Evolutionary conservation across 164 flowering plant species (phyloP).

Genomic region (grape (Vitis vinifera)): ASM3070453v1 NC_081805.1:7997501-7998000

Average conservation of each 20-base stretch:
- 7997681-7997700: conserved; percentile 56
- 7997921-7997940: neutral
- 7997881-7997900: neutral
- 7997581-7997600: no score
- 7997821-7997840: neutral
- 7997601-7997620: no score
- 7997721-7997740: conserved; percentile 88
- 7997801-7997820: neutral
- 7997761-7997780: neutral
- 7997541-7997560: no score
- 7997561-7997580: no score
- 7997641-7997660: neutral
- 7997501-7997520: no score
- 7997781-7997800: neutral
- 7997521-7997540: no score
- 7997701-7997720: conserved; percentile 80
- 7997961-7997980: neutral
- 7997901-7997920: no score
- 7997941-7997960: neutral
- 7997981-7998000: neutral
- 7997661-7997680: conserved; percentile 50
- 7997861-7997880: neutral
- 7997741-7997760: conserved; percentile 82
- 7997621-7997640: no score
- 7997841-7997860: no score